Evolutionary conservation across 2,329 filamentous ascomycete species (phyloP), one percentile per base, ranked within the genome.

Genomic region (Cryphonectria nitschkei): DNA sequence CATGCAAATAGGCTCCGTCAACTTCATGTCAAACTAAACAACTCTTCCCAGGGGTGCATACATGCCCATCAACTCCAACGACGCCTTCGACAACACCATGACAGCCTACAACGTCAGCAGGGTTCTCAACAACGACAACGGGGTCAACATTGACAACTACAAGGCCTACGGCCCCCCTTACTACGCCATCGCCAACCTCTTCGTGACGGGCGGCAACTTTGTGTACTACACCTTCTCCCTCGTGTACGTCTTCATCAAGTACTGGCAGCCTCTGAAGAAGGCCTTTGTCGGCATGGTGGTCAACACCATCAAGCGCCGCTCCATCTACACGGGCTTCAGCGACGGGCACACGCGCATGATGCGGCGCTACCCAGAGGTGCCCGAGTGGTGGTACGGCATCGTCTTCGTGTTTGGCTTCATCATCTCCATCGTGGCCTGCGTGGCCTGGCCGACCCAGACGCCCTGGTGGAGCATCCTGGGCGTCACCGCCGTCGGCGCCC

Each of bases 391-490:
- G 82, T 86, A 85, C 72, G 66, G 81, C 19, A 70, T 78, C 7
- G 76, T 81, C 22, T 73, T 73, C 43, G 58, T 69, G 7, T 70
- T 72, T 37, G 74, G 76, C 1, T 75, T 85, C 4, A 74, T 76
- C 16, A 67, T 81, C n/a, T 81, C 81, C 60, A 77, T 81, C 54
- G 75, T 76, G 1, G 79, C 61, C 9, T 64, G 76, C 11, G 76
- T 83, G 34, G 73, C 75, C n/a, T 84, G 80, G 77, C 80, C 82
- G 1, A 85, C 83, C 0, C 77, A 84, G 68, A 85, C 84, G 5
- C 75, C 81, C 13, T 86, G 85, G 81, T 87, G 83, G 80, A 83
- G 82, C 0, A 85, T 87, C 70, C 80, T 88, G 62, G 76, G 86
- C n/a, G 78, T 85, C 9, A 79, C 86, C 22, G 77, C 83, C 50